These are phyloP conservation scores for Colletotrichum destructivum DNA, from an alignment of 2,329 filamentous ascomycete species.

Conservation along the genomic window DNA sequence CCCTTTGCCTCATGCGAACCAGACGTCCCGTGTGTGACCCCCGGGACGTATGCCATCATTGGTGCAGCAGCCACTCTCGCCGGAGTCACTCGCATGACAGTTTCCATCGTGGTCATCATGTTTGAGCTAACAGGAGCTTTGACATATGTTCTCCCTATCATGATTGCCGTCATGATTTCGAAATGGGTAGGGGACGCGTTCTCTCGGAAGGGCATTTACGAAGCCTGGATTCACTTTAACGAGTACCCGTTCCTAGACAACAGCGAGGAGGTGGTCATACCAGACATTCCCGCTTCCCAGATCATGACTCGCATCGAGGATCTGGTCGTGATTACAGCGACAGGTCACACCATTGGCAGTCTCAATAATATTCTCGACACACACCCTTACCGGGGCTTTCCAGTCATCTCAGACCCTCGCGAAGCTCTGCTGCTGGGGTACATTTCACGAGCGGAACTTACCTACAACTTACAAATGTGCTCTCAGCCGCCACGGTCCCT, in stretches of 20 bases:
- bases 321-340: conserved; percentile 87
- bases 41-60: conserved; percentile 96
- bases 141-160: conserved; percentile 97
- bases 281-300: conserved; percentile 87
- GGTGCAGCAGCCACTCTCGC: conserved; percentile 95
- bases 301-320: conserved; percentile 96
- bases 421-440: conserved; percentile 90
- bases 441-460: conserved; percentile 91
- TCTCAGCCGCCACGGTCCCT: conserved; percentile 71
- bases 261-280: conserved; percentile 81
- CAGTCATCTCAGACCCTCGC: conserved; percentile 84
- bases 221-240: conserved; percentile 97
- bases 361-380: conserved; percentile 79
- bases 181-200: conserved; percentile 99
- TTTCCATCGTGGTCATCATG: conserved; percentile 99
- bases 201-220: conserved; percentile 93
- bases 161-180: conserved; percentile 98
- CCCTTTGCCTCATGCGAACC: conserved; percentile 86
- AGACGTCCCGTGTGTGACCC: conserved; percentile 89
- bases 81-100: conserved; percentile 95
- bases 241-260: conserved; percentile 97
- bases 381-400: conserved; percentile 91
- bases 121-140: conserved; percentile 97
- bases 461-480: conserved; percentile 81
- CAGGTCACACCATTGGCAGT: conserved; percentile 87